phyloP scores from a whole-genome alignment of 768 basidiomycete species.

The Lentinula lateritia region DNA sequence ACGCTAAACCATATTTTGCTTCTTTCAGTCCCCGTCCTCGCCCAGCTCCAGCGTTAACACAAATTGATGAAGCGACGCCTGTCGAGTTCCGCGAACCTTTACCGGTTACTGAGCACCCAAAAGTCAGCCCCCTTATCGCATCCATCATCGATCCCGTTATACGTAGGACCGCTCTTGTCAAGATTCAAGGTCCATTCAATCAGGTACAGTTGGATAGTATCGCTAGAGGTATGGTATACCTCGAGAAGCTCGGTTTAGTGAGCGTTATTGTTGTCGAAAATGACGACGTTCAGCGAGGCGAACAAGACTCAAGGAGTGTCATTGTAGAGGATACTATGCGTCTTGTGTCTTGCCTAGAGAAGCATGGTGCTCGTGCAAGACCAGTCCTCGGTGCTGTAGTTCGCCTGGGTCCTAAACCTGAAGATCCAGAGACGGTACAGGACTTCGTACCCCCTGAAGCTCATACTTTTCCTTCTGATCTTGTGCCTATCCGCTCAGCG shows the following conservation, averaged over 20 bases:
- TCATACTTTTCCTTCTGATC: slow-evolving; percentile 74
- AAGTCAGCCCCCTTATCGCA: slow-evolving; percentile 52
- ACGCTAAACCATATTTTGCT: slow-evolving; percentile 85
- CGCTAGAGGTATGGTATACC: slow-evolving; percentile 86
- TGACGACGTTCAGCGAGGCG: slow-evolving; percentile 66
- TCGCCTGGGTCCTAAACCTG: slow-evolving; percentile 73
- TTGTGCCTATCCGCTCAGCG: slow-evolving; percentile 82
- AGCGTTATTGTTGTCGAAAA: slow-evolving; percentile 94
- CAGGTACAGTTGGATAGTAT: slow-evolving; percentile 93
- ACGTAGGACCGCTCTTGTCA: slow-evolving; percentile 89
- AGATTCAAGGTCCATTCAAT: slow-evolving; percentile 93
- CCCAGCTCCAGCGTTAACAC: slow-evolving; percentile 17
- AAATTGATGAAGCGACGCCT: slow-evolving; percentile 28
- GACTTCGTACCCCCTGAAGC: slow-evolving; percentile 56
- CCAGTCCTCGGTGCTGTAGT: slow-evolving; percentile 87
- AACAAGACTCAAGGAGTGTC: slow-evolving; percentile 59
- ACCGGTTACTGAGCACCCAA: slow-evolving; percentile 17
- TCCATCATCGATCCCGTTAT: slow-evolving; percentile 83
- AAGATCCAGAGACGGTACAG: slow-evolving; percentile 24
- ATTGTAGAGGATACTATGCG: slow-evolving; percentile 82
- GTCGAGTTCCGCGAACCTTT: slow-evolving; percentile 17
- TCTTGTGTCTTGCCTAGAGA: slow-evolving; percentile 75
- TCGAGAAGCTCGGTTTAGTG: slow-evolving; percentile 93
- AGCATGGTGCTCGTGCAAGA: slow-evolving; percentile 80
- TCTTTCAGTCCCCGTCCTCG: slow-evolving; percentile 71